Conservation (phyloP, 192 early-diverging fungal genomes). For the Linnemannia hyalina region DNA sequence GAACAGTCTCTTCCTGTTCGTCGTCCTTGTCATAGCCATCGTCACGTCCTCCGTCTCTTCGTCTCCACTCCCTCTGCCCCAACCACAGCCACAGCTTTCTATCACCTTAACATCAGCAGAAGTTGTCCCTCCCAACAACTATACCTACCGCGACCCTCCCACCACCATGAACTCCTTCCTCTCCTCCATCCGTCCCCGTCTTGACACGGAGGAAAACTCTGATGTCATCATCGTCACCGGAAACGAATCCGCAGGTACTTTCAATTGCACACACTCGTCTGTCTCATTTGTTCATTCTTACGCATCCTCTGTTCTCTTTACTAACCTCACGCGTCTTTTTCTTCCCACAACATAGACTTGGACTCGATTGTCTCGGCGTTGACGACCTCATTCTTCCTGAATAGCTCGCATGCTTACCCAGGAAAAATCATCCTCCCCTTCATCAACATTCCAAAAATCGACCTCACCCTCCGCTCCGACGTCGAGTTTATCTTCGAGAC, state of each 20-base stretch:
- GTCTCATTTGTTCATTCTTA: not conserved
- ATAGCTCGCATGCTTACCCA: not conserved
- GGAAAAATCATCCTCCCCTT: conserved; percentile 65
- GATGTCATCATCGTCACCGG: conserved; percentile 68
- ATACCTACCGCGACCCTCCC: not conserved
- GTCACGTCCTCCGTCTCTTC: not conserved
- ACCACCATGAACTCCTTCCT: conserved; percentile 37
- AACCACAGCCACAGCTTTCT: not conserved
- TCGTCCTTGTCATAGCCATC: no score
- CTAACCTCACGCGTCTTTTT: not conserved
- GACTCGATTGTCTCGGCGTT: conserved; percentile 76
- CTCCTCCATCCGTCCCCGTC: conserved; percentile 22
- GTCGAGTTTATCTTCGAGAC: conserved; percentile 62
- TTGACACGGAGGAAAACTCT: conserved; percentile 19
- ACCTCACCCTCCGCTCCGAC: conserved; percentile 77
- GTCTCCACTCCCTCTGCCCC: not conserved
- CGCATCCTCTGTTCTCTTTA: not conserved
- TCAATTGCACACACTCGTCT: not conserved
- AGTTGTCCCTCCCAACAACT: not conserved
- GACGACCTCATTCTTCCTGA: conserved; percentile 64
- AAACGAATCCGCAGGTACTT: conserved; percentile 80
- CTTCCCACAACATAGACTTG: conserved; percentile 62
- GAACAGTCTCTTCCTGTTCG: no score
- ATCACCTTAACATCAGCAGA: not conserved
- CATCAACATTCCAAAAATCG: conserved; percentile 68